Evolutionary conservation across 257 asterid species (phyloP).

Genomic region (Nicotiana knightiana): DNA sequence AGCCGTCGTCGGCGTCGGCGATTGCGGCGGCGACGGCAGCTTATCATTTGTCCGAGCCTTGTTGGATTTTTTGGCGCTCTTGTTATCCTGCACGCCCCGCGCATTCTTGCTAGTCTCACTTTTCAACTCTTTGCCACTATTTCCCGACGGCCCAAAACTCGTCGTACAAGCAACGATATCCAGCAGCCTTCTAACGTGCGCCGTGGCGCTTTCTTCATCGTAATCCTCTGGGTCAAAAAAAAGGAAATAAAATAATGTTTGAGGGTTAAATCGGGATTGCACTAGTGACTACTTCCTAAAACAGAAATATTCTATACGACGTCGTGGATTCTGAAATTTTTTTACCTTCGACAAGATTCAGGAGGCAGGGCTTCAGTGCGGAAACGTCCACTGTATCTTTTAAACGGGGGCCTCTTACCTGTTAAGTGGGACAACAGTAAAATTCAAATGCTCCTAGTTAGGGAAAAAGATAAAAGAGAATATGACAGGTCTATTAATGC

Average conservation of each 20-base stretch:
- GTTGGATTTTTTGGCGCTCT: conserved; percentile 48
- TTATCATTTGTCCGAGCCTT: conserved; percentile 18
- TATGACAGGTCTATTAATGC: not conserved
- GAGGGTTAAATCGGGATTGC: conserved; percentile 28
- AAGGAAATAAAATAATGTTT: not conserved
- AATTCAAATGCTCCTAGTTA: not conserved
- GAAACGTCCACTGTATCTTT: conserved; percentile 90
- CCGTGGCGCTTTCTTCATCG: conserved; percentile 72
- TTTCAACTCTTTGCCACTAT: conserved; percentile 26
- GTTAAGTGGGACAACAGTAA: not conserved
- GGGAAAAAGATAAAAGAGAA: not conserved
- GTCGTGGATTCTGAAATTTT: not conserved
- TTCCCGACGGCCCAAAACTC: conserved; percentile 76
- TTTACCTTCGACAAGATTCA: conserved; percentile 82
- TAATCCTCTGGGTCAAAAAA: conserved; percentile 59
- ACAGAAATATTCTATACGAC: not conserved
- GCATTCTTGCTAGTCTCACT: conserved; percentile 37
- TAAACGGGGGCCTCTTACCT: conserved; percentile 85
- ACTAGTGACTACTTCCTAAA: not conserved
- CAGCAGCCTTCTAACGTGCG: conserved; percentile 78
- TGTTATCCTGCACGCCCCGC: conserved; percentile 39
- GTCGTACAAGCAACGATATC: conserved; percentile 85
- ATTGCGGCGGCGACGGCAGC: conserved; percentile 41
- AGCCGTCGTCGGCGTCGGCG: conserved; percentile 26
- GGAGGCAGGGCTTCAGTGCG: conserved; percentile 86